Evolutionary conservation across 1,284 basidiomycete genomes (phyloP).

Genomic region (Phaffia rhodozyma): DNA sequence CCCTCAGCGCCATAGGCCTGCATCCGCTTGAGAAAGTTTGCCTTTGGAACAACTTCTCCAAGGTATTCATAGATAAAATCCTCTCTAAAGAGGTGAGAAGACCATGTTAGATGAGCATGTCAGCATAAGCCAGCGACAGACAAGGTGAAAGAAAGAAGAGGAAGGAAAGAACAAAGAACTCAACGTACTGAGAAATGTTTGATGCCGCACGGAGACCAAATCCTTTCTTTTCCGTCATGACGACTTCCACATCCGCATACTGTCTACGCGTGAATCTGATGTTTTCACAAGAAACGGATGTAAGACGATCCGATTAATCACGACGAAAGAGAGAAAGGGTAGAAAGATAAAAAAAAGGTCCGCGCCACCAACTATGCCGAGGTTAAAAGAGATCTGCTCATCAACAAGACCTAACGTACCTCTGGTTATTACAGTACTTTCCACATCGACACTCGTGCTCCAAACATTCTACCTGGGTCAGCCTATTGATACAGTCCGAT

Average conservation of each 20-base stretch:
- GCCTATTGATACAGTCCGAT: slow-evolving; percentile 91
- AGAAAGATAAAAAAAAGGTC: neutral
- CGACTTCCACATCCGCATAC: slow-evolving; percentile 80
- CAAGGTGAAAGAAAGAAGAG: neutral
- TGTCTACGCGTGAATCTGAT: slow-evolving; percentile 27
- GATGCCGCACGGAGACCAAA: slow-evolving; percentile 72
- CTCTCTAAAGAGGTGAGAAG: slow-evolving; percentile 46
- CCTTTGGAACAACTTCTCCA: slow-evolving; percentile 84
- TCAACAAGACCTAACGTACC: slow-evolving; percentile 43
- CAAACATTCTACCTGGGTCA: slow-evolving; percentile 93
- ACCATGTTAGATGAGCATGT: slow-evolving; percentile 2
- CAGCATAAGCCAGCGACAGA: slow-evolving; percentile 4
- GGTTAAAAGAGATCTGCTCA: neutral
- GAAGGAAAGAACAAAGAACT: neutral
- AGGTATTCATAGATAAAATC: slow-evolving; percentile 95
- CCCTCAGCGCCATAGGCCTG: slow-evolving; percentile 84
- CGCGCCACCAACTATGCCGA: slow-evolving; percentile 1
- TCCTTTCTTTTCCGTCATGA: slow-evolving; percentile 90
- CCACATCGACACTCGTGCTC: slow-evolving; percentile 76
- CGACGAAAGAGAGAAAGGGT: neutral
- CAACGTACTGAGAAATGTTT: slow-evolving; percentile 58
- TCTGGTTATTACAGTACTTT: slow-evolving; percentile 77
- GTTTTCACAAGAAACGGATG: too few species aligned
- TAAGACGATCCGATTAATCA: too few species aligned
- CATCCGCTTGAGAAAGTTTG: slow-evolving; percentile 86